These are phyloP conservation scores for Solidago caesia DNA, from an alignment of 129 eudicot species.

Conservation along the genomic window DNA sequence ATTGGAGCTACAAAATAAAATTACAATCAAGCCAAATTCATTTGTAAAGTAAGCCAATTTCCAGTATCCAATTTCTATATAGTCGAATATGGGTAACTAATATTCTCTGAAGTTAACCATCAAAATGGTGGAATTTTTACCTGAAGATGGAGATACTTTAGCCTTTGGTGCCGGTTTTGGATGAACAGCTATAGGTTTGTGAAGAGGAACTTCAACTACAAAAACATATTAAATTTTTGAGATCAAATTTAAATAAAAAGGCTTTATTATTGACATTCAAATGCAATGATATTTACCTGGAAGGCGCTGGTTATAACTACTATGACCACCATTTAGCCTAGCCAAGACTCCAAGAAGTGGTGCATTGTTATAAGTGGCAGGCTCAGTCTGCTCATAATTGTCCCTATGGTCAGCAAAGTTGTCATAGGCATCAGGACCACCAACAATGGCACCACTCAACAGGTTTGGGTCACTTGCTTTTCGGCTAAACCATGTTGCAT, in stretches of 20 bases:
- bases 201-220: conserved; percentile 69
- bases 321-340: conserved; percentile 63
- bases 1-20: conserved; percentile 44
- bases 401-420: conserved; percentile 93
- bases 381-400: conserved; percentile 96
- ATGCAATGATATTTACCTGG: conserved; percentile 47
- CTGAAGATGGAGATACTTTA: conserved; percentile 40
- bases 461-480: conserved; percentile 86
- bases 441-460: conserved; percentile 87
- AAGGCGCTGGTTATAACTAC: conserved; percentile 71
- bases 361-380: conserved; percentile 97
- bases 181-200: conserved; percentile 34
- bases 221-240: not conserved
- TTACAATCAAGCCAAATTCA: not conserved
- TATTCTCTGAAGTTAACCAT: not conserved
- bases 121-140: conserved; percentile 29
- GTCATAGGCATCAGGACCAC: conserved; percentile 98
- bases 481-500: conserved; percentile 84
- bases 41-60: conserved; percentile 3
- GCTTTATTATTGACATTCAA: not conserved
- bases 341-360: conserved; percentile 88
- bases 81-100: too few species aligned
- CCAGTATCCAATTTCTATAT: too few species aligned
- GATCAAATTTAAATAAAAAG: not conserved
- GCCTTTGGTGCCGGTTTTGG: conserved; percentile 41